Percentiles rank a stretch among this genome's conserved stretches.
phyloP scores from a whole-genome alignment of 257 asterid genomes.

The Jacaranda mimosifolia region DNA sequence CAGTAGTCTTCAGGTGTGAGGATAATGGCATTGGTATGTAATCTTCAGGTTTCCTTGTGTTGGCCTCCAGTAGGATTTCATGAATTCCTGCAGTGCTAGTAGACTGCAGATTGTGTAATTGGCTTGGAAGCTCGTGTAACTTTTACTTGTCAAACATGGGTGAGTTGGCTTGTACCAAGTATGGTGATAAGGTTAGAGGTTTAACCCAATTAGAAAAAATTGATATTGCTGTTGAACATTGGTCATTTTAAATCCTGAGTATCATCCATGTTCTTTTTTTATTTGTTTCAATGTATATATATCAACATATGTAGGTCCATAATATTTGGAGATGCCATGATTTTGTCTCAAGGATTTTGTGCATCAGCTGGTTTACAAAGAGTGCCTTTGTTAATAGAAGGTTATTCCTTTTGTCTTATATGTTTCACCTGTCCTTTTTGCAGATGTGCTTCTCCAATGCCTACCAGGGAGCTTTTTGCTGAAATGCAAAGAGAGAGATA shows the following conservation, averaged over 20 bases:
- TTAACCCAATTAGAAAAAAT: background rate
- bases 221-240: slow-evolving; percentile 5
- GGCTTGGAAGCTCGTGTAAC: slow-evolving; percentile 12
- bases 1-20: slow-evolving; percentile 8
- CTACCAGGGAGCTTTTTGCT: slow-evolving; percentile 65
- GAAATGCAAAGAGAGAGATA: slow-evolving; percentile 62
- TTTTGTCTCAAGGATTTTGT: slow-evolving; percentile 32
- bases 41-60: background rate
- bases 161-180: slow-evolving; percentile 1
- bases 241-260: slow-evolving; percentile 18
- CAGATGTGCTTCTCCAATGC: slow-evolving; percentile 70
- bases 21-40: background rate
- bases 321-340: slow-evolving; percentile 1
- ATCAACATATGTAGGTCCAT: slow-evolving; percentile 15
- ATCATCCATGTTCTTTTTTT: background rate
- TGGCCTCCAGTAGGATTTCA: slow-evolving; percentile 14
- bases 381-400: slow-evolving; percentile 11
- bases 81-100: background rate
- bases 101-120: background rate
- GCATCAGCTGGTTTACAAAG: slow-evolving; percentile 10
- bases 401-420: slow-evolving; percentile 21
- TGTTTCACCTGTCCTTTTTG: slow-evolving; percentile 27
- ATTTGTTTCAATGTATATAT: slow-evolving; percentile 25
- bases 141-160: slow-evolving; percentile 13
- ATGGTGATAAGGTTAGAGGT: slow-evolving; percentile 1